These are phyloP conservation scores for Neopestalotiopsis sp. DNA, from an alignment of 2,329 filamentous ascomycete species.

Conservation along the genomic window DNA sequence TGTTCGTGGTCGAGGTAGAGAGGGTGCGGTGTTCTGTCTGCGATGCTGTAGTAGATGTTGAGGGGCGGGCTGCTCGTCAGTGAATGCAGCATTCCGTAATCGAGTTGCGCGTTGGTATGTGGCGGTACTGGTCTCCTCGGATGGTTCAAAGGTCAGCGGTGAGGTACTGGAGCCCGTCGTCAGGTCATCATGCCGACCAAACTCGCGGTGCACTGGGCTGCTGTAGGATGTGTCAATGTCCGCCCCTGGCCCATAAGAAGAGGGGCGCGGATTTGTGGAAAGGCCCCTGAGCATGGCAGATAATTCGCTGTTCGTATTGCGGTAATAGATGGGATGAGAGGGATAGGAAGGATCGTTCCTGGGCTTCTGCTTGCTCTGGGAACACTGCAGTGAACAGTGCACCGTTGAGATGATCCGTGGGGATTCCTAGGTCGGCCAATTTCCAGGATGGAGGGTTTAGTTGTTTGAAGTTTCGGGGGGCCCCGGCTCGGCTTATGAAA, in stretches of 20 bases:
- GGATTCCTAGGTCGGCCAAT: conserved; percentile 11
- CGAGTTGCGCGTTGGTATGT: conserved; percentile 17
- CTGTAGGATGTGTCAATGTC: conserved; percentile 15
- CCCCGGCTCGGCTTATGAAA: conserved; percentile 9
- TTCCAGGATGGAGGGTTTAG: conserved; percentile 8
- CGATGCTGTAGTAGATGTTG: conserved; percentile 30
- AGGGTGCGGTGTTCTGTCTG: conserved; percentile 31
- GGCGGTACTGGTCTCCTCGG: conserved; percentile 24
- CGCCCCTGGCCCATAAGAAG: background rate
- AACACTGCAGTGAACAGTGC: background rate
- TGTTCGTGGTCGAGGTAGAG: conserved; percentile 15
- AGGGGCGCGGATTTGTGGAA: conserved; percentile 4
- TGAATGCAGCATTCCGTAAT: background rate
- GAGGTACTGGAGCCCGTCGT: conserved; percentile 18
- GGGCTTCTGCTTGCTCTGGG: conserved; percentile 4
- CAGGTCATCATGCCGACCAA: conserved; percentile 23
- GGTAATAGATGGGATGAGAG: background rate
- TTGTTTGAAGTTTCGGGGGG: conserved; percentile 18
- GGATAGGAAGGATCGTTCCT: conserved; percentile 1
- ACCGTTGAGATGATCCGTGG: conserved; percentile 12
- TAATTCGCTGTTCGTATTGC: conserved; percentile 5
- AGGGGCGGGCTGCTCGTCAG: conserved; percentile 22
- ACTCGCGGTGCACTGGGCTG: conserved; percentile 19
- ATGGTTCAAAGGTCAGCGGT: conserved; percentile 30
- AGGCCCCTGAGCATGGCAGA: conserved; percentile 14